A percentile compares a stretch with the other conserved stretches of the same genome.
phyloP scores from a whole-genome alignment of 2,329 filamentous ascomycete species.

The Colletotrichum sp. region DNA sequence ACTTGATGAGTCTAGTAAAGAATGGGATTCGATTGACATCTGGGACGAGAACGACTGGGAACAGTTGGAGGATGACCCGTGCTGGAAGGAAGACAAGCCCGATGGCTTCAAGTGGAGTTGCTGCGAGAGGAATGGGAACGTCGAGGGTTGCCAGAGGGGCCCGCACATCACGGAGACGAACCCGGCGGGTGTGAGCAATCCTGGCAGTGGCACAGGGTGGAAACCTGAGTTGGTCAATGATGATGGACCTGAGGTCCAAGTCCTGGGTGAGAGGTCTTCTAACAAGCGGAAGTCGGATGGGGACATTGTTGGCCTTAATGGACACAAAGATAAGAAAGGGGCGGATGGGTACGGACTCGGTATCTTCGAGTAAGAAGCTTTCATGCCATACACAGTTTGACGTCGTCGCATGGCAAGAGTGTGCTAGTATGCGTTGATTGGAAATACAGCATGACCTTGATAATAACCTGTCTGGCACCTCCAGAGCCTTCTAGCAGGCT shows the following conservation, averaged over 20 bases:
- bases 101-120: constrained; percentile 6
- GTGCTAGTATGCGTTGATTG: background rate
- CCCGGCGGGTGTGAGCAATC: background rate
- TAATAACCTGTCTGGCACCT: background rate
- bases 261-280: background rate
- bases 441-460: background rate
- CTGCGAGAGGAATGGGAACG: background rate
- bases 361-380: background rate
- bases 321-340: background rate
- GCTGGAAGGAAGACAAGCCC: background rate
- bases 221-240: background rate
- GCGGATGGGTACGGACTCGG: background rate
- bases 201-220: background rate
- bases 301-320: background rate
- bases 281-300: background rate
- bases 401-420: background rate
- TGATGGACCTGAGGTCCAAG: background rate
- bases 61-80: background rate
- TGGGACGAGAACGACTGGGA: background rate
- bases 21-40: background rate
- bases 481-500: background rate
- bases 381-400: background rate
- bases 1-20: background rate
- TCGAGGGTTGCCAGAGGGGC: background rate
- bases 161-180: background rate